Evolutionary conservation across 495 filamentous ascomycete genomes (phyloP), one percentile per base, ranked within the genome.

Genomic region (Neurospora discreta): DNA sequence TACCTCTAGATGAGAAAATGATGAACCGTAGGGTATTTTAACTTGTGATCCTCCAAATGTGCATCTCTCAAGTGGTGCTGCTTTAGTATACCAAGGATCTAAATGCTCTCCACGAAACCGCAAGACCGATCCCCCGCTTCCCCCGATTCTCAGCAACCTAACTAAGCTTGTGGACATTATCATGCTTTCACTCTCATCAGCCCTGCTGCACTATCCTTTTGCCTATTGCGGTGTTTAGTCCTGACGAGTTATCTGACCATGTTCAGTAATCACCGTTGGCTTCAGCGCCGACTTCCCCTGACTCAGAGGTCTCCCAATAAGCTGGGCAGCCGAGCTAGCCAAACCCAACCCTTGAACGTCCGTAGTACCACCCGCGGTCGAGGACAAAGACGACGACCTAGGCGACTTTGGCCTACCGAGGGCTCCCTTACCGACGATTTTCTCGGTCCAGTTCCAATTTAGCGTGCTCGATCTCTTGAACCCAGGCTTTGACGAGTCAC

Each of bases 371-470:
- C 26, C 26, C 30, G 52, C 42, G 20, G 42, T 44, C 42, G 42
- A 20, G 42, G 42, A n/a, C 42, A 20, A 16, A 16, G 52, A 33
- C 20, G 68, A 43, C 68, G 68, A 69, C 68, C 39, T 69, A 38
- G 68, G 68, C 30, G 68, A 69, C 30, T 43, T 69, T 38, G 68
- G 68, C 68, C 36, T 70, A 13, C 36, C 36, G 52, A 65, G 52
- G 26, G 70, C 79, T n/a, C 83, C 81, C 72, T 83, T 85, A 0
- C 86, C 86, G 0, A 84, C 86, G 73, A 88, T 87, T 72, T 85
- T 85, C 74, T 88, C 85, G 3, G 85, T 84, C 86, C 86, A 88
- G 76, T 85, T 87, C 86, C 86, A 87, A 40, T 72, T 78, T 18
- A 75, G 41, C 42, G 76, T 71, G 39, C 77, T 77, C 5, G 68